Evolutionary conservation across 2,329 filamentous ascomycete species (phyloP).

Genomic region (Cytospora leucostoma): DNA sequence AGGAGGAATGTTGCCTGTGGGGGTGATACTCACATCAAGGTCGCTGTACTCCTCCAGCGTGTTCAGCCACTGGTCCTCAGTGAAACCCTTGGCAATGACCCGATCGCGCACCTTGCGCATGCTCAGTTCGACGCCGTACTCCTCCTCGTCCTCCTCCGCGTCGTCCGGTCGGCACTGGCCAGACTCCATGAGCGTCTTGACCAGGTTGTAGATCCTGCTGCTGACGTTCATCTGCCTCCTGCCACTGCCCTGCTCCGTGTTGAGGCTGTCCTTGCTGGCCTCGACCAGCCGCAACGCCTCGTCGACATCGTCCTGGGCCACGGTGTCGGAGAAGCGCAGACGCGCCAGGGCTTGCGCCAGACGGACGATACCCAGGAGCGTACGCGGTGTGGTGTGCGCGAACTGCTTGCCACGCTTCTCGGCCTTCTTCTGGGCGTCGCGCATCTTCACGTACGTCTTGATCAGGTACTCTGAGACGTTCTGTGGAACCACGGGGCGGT

Average conservation of each 20-base stretch:
- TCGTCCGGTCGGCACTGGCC: conserved; percentile 80
- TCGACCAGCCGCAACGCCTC: conserved; percentile 90
- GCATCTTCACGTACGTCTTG: conserved; percentile 92
- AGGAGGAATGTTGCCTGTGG: conserved; percentile 1
- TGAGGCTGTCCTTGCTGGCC: conserved; percentile 88
- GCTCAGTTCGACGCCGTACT: conserved; percentile 68
- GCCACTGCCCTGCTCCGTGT: conserved; percentile 61
- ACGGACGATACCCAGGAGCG: conserved; percentile 87
- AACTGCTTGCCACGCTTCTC: conserved; percentile 92
- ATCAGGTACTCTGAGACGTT: conserved; percentile 93
- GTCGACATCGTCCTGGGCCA: conserved; percentile 91
- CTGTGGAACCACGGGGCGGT: conserved; percentile 82
- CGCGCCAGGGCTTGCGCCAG: conserved; percentile 91
- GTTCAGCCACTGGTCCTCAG: conserved; percentile 84
- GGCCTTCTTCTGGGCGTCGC: conserved; percentile 87
- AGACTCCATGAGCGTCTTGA: conserved; percentile 82
- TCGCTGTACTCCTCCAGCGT: conserved; percentile 87
- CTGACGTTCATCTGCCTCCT: conserved; percentile 75
- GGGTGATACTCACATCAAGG: conserved; percentile 75
- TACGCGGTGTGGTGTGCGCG: conserved; percentile 90
- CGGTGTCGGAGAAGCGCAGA: conserved; percentile 81
- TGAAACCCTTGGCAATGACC: conserved; percentile 95
- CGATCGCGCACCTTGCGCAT: conserved; percentile 87
- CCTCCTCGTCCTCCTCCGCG: conserved; percentile 56
- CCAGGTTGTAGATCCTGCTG: conserved; percentile 92